These are phyloP conservation scores for Zygnema circumcarinatum DNA, from an alignment of 139 green algal genomes.

Conservation along the genomic window DNA sequence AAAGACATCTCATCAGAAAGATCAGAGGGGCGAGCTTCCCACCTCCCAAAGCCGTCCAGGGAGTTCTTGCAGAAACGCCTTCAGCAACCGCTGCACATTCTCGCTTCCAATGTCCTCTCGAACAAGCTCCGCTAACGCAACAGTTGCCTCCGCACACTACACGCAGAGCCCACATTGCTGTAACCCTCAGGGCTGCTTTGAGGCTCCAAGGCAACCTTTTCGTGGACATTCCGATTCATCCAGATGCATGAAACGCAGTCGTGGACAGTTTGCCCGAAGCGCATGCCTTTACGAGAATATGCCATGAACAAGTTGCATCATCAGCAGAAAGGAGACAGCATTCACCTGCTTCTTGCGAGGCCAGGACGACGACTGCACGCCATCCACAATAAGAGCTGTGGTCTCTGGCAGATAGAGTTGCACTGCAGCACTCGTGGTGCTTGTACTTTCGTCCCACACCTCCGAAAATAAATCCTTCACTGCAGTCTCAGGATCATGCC, in stretches of 20 bases:
- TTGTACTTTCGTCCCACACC: slow-evolving; percentile 34
- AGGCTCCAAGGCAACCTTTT: not conserved
- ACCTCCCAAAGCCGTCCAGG: slow-evolving; percentile 46
- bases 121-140: slow-evolving; percentile 29
- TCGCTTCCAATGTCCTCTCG: not conserved
- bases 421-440: slow-evolving; percentile 16
- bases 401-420: slow-evolving; percentile 25
- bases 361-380: not conserved
- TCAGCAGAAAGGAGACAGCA: not conserved
- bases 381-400: slow-evolving; percentile 21
- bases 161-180: not conserved
- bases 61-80: slow-evolving; percentile 15
- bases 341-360: slow-evolving; percentile 23
- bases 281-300: too few species aligned
- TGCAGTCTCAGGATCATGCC: slow-evolving; percentile 26
- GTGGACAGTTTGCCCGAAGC: not conserved
- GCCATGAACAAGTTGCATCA: not conserved
- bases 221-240: not conserved
- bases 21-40: too few species aligned
- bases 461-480: slow-evolving; percentile 19
- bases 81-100: slow-evolving; percentile 1
- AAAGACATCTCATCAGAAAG: too few species aligned
- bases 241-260: not conserved
- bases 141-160: slow-evolving; percentile 13
- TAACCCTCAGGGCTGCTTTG: not conserved